A percentile compares a stretch with the other conserved stretches of the same genome.
Conservation (phyloP, 2,329 filamentous ascomycete species). For the Pseudocercospora fuligena region DNA sequence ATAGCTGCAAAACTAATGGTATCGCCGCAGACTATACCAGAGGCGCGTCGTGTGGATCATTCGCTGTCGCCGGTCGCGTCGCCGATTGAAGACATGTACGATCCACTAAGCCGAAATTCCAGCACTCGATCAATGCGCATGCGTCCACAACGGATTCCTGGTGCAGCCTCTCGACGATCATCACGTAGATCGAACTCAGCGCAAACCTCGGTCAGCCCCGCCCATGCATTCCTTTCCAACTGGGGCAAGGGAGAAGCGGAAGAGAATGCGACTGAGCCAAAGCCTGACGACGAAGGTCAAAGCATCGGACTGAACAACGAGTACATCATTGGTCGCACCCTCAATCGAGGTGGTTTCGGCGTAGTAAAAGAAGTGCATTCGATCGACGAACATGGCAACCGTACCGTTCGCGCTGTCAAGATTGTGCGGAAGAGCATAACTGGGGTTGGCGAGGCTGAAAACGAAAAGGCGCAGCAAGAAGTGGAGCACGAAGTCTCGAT, state of each 20-base stretch:
- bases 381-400: slow-evolving; percentile 56
- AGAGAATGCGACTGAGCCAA: slow-evolving; percentile 39
- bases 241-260: slow-evolving; percentile 36
- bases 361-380: slow-evolving; percentile 70
- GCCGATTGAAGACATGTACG: slow-evolving; percentile 30
- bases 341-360: slow-evolving; percentile 70
- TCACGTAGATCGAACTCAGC: slow-evolving; percentile 37
- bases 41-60: slow-evolving; percentile 33
- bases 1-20: slow-evolving; percentile 37
- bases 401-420: slow-evolving; percentile 67
- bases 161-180: slow-evolving; percentile 29
- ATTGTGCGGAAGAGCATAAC: slow-evolving; percentile 66
- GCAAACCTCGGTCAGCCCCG: slow-evolving; percentile 38
- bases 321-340: slow-evolving; percentile 69
- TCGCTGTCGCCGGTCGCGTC: slow-evolving; percentile 34
- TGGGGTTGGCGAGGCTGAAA: slow-evolving; percentile 62
- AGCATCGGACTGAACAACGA: slow-evolving; percentile 64
- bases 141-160: slow-evolving; percentile 29
- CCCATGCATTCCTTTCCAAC: slow-evolving; percentile 38
- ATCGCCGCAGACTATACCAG: slow-evolving; percentile 40
- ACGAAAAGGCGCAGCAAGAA: slow-evolving; percentile 68
- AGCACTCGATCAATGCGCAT: slow-evolving; percentile 37
- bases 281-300: slow-evolving; percentile 70
- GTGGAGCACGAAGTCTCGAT: slow-evolving; percentile 72
- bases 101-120: slow-evolving; percentile 37